Conservation (phyloP, 495 filamentous ascomycete species). For the Trichocladium antarcticum region DNA sequence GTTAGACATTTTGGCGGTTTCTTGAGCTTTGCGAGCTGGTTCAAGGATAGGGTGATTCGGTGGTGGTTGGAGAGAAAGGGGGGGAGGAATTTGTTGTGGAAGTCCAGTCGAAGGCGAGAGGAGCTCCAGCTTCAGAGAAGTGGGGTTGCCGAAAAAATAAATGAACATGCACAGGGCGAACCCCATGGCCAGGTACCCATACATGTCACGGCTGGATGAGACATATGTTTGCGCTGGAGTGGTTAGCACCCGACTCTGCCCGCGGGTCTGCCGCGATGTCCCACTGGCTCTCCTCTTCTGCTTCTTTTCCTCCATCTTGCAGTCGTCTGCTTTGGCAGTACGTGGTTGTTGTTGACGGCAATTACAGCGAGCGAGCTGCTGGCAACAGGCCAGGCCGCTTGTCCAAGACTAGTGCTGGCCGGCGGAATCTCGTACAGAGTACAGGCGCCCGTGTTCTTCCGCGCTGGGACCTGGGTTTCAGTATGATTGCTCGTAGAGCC, state of each 20-base stretch:
- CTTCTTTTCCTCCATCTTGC: not conserved
- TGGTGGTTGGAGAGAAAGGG: conserved; percentile 30
- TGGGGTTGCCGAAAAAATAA: conserved; percentile 14
- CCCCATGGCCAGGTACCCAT: conserved; percentile 11
- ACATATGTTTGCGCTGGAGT: not conserved
- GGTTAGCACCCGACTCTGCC: not conserved
- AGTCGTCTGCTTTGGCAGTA: too few relatives aligned
- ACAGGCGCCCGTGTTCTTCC: too few relatives aligned
- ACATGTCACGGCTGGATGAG: not conserved
- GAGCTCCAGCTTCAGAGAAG: conserved; percentile 8
- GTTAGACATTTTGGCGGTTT: conserved; percentile 58
- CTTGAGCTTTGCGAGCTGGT: conserved; percentile 23
- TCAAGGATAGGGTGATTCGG: conserved; percentile 26
- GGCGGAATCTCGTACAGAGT: too few relatives aligned
- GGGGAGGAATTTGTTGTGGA: conserved; percentile 23
- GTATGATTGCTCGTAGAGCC: too few relatives aligned
- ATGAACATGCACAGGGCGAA: conserved; percentile 15
- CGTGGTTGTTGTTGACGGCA: too few relatives aligned
- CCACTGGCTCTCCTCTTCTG: not conserved
- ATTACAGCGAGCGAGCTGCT: too few relatives aligned
- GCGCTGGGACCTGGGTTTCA: too few relatives aligned
- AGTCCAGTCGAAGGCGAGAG: conserved; percentile 10
- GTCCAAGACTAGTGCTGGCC: too few relatives aligned
- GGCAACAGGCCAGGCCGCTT: too few relatives aligned
- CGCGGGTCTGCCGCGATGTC: not conserved